Evolutionary conservation across 2,329 filamentous ascomycete genomes (phyloP).

Genomic region (Phialocephala subalpina): DNA sequence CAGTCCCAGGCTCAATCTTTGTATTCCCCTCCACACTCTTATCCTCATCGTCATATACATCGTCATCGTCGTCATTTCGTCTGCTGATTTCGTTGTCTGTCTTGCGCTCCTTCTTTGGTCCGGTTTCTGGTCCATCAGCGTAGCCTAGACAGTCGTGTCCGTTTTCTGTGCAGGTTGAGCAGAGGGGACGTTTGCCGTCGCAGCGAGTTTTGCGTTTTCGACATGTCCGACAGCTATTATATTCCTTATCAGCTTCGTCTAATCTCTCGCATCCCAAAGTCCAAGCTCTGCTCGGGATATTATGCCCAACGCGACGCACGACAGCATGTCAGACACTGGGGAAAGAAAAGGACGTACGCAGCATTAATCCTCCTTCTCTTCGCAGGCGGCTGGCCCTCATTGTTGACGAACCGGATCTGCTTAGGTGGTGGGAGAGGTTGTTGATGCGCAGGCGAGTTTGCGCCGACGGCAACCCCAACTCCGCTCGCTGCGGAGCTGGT

Average conservation of each 20-base stretch:
- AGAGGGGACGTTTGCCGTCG: slow-evolving; percentile 75
- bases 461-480: not conserved
- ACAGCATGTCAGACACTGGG: slow-evolving; percentile 17
- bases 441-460: slow-evolving; percentile 22
- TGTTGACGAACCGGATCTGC: slow-evolving; percentile 82
- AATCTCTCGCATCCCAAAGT: not conserved
- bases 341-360: slow-evolving; percentile 64
- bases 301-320: not conserved
- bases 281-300: slow-evolving; percentile 1
- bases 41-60: slow-evolving; percentile 30
- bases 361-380: slow-evolving; percentile 82
- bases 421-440: slow-evolving; percentile 50
- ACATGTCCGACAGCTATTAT: slow-evolving; percentile 71
- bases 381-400: slow-evolving; percentile 80
- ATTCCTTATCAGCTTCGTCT: not conserved
- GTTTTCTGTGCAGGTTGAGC: slow-evolving; percentile 77
- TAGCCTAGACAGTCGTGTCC: slow-evolving; percentile 76
- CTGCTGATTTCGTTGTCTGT: slow-evolving; percentile 42
- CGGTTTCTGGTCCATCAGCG: slow-evolving; percentile 47
- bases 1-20: slow-evolving; percentile 3
- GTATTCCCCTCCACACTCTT: slow-evolving; percentile 3
- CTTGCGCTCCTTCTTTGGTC: slow-evolving; percentile 31
- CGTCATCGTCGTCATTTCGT: slow-evolving; percentile 43
- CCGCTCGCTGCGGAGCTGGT: slow-evolving; percentile 30
- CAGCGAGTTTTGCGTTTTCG: slow-evolving; percentile 80